These are phyloP conservation scores for Thermothielavioides terrestris DNA, from an alignment of 495 filamentous ascomycete genomes.

Conservation along the genomic window DNA sequence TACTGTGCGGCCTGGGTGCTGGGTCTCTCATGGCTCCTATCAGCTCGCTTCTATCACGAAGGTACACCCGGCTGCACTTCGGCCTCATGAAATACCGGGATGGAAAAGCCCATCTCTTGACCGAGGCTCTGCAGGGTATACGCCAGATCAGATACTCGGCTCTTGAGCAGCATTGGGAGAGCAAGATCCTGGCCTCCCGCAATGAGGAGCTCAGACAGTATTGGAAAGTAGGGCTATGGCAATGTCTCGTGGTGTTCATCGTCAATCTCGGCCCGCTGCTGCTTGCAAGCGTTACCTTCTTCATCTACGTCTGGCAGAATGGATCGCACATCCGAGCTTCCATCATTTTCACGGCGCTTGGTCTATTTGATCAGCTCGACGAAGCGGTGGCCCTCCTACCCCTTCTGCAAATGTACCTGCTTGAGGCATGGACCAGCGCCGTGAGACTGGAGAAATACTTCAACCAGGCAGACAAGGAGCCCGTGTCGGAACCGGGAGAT, in stretches of 20 bases:
- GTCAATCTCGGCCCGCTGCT: slow-evolving; percentile 59
- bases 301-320: slow-evolving; percentile 44
- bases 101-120: slow-evolving; percentile 56
- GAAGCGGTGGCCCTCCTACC: slow-evolving; percentile 18
- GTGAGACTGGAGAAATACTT: slow-evolving; percentile 23
- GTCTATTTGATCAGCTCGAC: slow-evolving; percentile 24
- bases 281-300: slow-evolving; percentile 52
- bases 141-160: slow-evolving; percentile 72
- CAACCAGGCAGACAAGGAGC: slow-evolving; percentile 14
- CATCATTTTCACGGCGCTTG: slow-evolving; percentile 24
- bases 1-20: slow-evolving; percentile 50
- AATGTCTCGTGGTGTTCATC: slow-evolving; percentile 38
- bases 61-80: slow-evolving; percentile 49
- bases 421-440: slow-evolving; percentile 24
- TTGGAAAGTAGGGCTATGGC: slow-evolving; percentile 48
- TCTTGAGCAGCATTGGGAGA: slow-evolving; percentile 58
- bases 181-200: slow-evolving; percentile 50
- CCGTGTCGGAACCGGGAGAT: slow-evolving; percentile 9
- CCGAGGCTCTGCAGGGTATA: slow-evolving; percentile 64
- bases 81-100: slow-evolving; percentile 63
- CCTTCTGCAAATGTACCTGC: slow-evolving; percentile 15
- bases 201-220: slow-evolving; percentile 51
- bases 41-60: slow-evolving; percentile 49
- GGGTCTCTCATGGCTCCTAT: slow-evolving; percentile 49
- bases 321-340: slow-evolving; percentile 17